Evolutionary conservation across 2,329 filamentous ascomycete species (phyloP).

Genomic region (Penicillium sp.): DNA sequence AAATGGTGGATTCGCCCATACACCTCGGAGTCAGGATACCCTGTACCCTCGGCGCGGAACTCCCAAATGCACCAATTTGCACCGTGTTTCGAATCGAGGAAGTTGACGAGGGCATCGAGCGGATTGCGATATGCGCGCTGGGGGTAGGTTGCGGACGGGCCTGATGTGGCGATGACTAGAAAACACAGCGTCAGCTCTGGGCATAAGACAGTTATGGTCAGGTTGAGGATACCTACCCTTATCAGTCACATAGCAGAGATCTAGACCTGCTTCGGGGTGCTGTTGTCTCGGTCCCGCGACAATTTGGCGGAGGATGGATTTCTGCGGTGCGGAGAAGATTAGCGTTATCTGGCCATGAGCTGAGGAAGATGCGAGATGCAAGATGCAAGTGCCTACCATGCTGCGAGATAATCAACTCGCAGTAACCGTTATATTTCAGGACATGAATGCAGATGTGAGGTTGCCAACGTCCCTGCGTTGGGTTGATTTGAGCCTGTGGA

Average conservation of each 20-base stretch:
- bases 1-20: constrained; percentile 86
- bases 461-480: not conserved
- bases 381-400: not conserved
- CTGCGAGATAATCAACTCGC: constrained; percentile 5
- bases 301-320: constrained; percentile 83
- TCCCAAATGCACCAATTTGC: constrained; percentile 95
- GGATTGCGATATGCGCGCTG: constrained; percentile 93
- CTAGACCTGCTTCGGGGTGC: constrained; percentile 85
- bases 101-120: constrained; percentile 81
- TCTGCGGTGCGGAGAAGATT: constrained; percentile 47
- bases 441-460: not conserved
- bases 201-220: not conserved
- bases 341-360: too few relatives aligned
- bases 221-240: constrained; percentile 52
- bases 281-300: constrained; percentile 83
- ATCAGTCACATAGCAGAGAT: constrained; percentile 94
- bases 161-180: constrained; percentile 72
- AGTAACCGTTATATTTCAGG: not conserved
- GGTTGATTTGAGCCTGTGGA: not conserved
- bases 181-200: not conserved
- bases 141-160: constrained; percentile 86
- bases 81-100: constrained; percentile 83
- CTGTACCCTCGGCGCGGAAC: constrained; percentile 93
- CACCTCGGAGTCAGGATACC: constrained; percentile 89
- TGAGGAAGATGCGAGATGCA: too few relatives aligned